Percentiles rank a stretch among this genome's conserved stretches.
These are phyloP conservation scores for Prunus padus DNA, from an alignment of 306 rosid species.

Conservation along the genomic window DNA sequence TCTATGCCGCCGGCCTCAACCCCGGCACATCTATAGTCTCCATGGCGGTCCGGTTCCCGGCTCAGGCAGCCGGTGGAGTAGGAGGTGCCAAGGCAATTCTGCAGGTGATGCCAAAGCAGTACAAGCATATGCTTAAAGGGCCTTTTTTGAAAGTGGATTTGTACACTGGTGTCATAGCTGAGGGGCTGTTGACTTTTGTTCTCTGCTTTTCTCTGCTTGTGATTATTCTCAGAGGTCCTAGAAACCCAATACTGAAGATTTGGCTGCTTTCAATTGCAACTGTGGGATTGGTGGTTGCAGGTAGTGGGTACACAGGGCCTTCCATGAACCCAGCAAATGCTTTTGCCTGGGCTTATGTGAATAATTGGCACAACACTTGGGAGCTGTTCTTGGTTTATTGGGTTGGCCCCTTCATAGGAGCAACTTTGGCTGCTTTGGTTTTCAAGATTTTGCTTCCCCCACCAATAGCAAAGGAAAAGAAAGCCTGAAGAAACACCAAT, in stretches of 20 bases:
- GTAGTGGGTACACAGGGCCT: conserved; percentile 61
- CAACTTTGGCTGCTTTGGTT: conserved; percentile 41
- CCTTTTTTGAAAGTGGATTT: conserved; percentile 59
- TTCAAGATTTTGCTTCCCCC: conserved; percentile 36
- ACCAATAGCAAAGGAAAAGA: conserved; percentile 53
- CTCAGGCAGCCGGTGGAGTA: conserved; percentile 51
- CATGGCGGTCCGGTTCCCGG: conserved; percentile 42
- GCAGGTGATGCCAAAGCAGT: conserved; percentile 32
- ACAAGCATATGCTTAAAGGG: conserved; percentile 43
- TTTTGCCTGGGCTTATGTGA: conserved; percentile 63
- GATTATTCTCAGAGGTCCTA: conserved; percentile 49
- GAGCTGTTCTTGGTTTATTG: conserved; percentile 65
- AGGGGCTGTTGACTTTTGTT: conserved; percentile 41
- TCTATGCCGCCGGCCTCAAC: conserved; percentile 34
- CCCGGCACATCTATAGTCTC: conserved; percentile 32
- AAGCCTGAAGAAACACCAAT: conserved; percentile 35
- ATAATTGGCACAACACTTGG: conserved; percentile 53
- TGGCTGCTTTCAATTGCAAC: conserved; percentile 51
- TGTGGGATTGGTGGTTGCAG: conserved; percentile 33
- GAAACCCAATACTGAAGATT: conserved; percentile 40
- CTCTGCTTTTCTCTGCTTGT: conserved; percentile 41
- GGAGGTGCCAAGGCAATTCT: conserved; percentile 41
- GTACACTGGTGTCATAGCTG: conserved; percentile 55
- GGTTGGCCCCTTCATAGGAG: conserved; percentile 57
- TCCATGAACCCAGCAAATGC: conserved; percentile 80